These are phyloP conservation scores for Boletus pseudopeckii DNA, from an alignment of 768 basidiomycete genomes.

Conservation along the genomic window DNA sequence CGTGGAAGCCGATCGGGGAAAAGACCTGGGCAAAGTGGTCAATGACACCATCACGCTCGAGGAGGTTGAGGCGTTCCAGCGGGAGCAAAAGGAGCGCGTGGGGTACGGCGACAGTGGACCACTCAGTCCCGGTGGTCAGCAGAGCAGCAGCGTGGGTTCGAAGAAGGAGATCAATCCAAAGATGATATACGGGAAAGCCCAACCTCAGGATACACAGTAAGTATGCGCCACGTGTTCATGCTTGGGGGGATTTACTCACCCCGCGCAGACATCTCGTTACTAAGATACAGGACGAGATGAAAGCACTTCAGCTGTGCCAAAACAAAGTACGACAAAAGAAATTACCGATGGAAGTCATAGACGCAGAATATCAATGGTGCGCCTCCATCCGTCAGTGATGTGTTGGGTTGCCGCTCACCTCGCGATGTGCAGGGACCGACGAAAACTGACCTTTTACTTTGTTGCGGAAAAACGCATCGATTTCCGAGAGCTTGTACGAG, in stretches of 20 bases:
- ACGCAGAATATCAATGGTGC: conserved; percentile 98
- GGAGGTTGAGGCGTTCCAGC: conserved; percentile 90
- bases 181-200: conserved; percentile 90
- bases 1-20: conserved; percentile 94
- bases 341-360: conserved; percentile 97
- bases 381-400: conserved; percentile 22
- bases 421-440: conserved; percentile 71
- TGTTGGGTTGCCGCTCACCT: not conserved
- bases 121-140: conserved; percentile 46
- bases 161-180: conserved; percentile 97
- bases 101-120: conserved; percentile 42
- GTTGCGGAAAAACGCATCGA: conserved; percentile 93
- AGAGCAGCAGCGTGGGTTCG: conserved; percentile 31
- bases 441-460: conserved; percentile 98
- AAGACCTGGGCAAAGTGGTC: conserved; percentile 87
- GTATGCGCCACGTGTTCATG: conserved; percentile 14
- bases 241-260: conserved; percentile 2
- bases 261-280: conserved; percentile 60
- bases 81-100: conserved; percentile 63
- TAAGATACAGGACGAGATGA: conserved; percentile 88
- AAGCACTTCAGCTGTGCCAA: conserved; percentile 88
- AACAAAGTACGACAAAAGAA: conserved; percentile 92
- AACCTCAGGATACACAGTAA: conserved; percentile 76
- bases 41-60: conserved; percentile 87
- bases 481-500: conserved; percentile 93